Evolutionary conservation across 208 protist species (phyloP).

Genomic region (Acanthamoeba royreba): DNA sequence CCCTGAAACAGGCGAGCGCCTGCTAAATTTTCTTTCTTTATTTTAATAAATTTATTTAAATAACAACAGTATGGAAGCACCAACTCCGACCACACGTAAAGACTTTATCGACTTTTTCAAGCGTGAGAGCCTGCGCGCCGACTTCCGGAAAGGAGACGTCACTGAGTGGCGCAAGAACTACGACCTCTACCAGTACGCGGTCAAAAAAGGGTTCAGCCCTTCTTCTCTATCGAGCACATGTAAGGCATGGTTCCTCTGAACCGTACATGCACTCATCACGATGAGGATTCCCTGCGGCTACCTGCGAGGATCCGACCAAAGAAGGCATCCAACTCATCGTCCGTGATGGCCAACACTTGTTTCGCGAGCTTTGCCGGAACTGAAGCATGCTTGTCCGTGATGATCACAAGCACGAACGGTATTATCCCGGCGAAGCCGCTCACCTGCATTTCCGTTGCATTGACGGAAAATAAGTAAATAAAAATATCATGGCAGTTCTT

Average conservation of each 20-base stretch:
- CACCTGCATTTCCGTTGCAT: neutral
- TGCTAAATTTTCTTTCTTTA: neutral
- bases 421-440: neutral
- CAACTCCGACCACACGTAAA: neutral
- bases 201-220: neutral
- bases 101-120: neutral
- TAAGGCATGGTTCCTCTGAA: neutral
- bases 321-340: constrained; percentile 30
- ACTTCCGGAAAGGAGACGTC: neutral
- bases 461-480: neutral
- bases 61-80: neutral
- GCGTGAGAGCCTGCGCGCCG: neutral
- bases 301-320: constrained; percentile 30
- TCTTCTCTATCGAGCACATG: neutral
- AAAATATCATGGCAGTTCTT: neutral
- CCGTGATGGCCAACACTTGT: constrained; percentile 29
- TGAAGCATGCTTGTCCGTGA: neutral
- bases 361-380: neutral
- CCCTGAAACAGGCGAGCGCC: too few species aligned
- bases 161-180: neutral
- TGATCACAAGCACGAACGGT: constrained; percentile 27
- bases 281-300: neutral
- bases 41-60: neutral
- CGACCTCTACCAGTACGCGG: neutral
- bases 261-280: neutral